These are phyloP conservation scores for Candida sakaeoensis DNA, from an alignment of 805 yeast species.

Conservation along the genomic window DNA sequence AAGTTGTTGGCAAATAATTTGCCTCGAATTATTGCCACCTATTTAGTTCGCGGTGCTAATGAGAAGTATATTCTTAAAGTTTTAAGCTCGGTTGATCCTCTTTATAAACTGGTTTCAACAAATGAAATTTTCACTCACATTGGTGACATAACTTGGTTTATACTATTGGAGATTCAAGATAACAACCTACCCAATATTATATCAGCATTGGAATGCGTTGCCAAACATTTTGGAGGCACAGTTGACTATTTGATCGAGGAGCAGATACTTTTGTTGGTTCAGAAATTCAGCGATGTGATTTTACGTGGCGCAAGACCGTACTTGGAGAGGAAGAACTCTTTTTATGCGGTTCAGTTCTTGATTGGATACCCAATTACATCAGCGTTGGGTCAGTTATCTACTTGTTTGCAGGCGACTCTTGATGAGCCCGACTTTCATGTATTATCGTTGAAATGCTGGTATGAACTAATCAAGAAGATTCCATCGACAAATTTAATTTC, in stretches of 20 bases:
- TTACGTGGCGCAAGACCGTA: slow-evolving; percentile 72
- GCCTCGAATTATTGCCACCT: slow-evolving; percentile 53
- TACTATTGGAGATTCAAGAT: slow-evolving; percentile 28
- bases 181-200: slow-evolving; percentile 20
- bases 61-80: slow-evolving; percentile 49
- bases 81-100: slow-evolving; percentile 50
- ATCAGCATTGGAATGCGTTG: slow-evolving; percentile 41
- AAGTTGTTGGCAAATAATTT: slow-evolving; percentile 48
- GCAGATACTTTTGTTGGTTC: slow-evolving; percentile 70
- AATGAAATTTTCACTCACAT: slow-evolving; percentile 33
- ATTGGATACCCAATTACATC: slow-evolving; percentile 49
- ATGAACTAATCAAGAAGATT: slow-evolving; percentile 53
- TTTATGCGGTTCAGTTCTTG: slow-evolving; percentile 70
- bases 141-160: slow-evolving; percentile 38
- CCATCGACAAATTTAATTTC: slow-evolving; percentile 56
- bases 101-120: slow-evolving; percentile 31
- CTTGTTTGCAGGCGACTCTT: slow-evolving; percentile 78
- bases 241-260: slow-evolving; percentile 41
- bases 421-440: slow-evolving; percentile 58
- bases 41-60: slow-evolving; percentile 50
- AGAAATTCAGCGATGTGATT: slow-evolving; percentile 73
- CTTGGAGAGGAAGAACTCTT: slow-evolving; percentile 64
- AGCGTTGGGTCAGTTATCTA: slow-evolving; percentile 79
- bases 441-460: slow-evolving; percentile 67
- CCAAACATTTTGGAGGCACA: slow-evolving; percentile 14